Evolutionary conservation across 768 basidiomycete genomes (phyloP).

Genomic region (Pleurotus ostreatus): DNA sequence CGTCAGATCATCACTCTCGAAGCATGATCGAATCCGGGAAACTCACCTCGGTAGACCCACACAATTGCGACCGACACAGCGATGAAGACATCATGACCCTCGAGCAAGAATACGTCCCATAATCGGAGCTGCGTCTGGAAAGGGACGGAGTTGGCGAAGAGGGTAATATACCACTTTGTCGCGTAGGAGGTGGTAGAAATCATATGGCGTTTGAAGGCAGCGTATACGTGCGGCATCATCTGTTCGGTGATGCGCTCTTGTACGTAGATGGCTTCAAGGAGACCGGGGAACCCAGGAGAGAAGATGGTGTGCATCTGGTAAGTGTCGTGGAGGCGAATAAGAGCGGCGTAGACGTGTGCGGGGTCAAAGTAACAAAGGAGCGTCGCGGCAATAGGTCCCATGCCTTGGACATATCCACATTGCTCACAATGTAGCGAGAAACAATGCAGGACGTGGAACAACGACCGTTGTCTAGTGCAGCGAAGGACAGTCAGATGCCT

Average conservation of each 20-base stretch:
- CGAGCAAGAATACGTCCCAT: conserved; percentile 92
- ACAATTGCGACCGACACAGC: conserved; percentile 84
- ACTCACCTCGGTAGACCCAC: conserved; percentile 84
- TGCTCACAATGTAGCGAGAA: conserved; percentile 81
- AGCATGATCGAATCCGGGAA: conserved; percentile 1
- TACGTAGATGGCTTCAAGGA: conserved; percentile 93
- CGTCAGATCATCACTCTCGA: background rate
- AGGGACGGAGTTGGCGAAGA: conserved; percentile 93
- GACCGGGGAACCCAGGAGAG: conserved; percentile 90
- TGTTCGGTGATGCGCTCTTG: conserved; percentile 86
- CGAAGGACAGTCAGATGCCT: background rate
- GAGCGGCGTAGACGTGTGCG: conserved; percentile 77
- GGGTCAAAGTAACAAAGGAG: conserved; percentile 92
- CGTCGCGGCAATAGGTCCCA: conserved; percentile 96
- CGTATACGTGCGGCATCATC: conserved; percentile 88
- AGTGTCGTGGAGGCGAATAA: conserved; percentile 85
- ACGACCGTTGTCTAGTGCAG: conserved; percentile 72
- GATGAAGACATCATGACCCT: conserved; percentile 87
- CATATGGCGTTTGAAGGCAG: conserved; percentile 81
- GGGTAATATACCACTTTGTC: conserved; percentile 99
- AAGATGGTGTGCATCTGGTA: conserved; percentile 89
- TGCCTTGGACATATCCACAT: conserved; percentile 98
- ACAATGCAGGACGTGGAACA: conserved; percentile 92
- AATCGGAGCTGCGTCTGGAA: conserved; percentile 92
- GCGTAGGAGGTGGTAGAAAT: conserved; percentile 94